Conservation (phyloP, 1,284 basidiomycete genomes). For the Taiwanofungus camphoratus region DNA sequence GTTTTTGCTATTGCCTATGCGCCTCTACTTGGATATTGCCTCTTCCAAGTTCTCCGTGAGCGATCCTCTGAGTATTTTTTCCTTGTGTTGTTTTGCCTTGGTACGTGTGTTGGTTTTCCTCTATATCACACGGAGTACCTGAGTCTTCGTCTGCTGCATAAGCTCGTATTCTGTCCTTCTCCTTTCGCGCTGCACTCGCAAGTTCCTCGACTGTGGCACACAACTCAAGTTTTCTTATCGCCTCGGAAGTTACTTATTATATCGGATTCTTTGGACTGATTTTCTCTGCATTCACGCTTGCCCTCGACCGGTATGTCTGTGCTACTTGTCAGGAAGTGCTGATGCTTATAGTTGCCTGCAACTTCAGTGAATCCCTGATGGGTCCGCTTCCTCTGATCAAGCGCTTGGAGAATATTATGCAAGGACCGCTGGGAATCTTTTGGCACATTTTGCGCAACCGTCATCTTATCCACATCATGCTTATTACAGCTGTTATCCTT, state of each 20-base stretch:
- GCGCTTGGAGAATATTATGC: slow-evolving; percentile 15
- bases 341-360: not conserved
- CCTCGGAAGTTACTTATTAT: slow-evolving; percentile 28
- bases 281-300: slow-evolving; percentile 30
- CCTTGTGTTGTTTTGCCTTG: slow-evolving; percentile 39
- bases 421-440: slow-evolving; percentile 18
- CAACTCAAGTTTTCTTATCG: slow-evolving; percentile 20
- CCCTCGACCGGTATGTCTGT: slow-evolving; percentile 26
- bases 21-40: slow-evolving; percentile 32
- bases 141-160: slow-evolving; percentile 7
- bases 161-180: slow-evolving; percentile 28
- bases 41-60: slow-evolving; percentile 31
- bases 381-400: too few species aligned
- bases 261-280: slow-evolving; percentile 32
- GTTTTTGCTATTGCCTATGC: slow-evolving; percentile 42
- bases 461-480: slow-evolving; percentile 27
- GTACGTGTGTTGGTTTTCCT: slow-evolving; percentile 27
- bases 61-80: slow-evolving; percentile 38
- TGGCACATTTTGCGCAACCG: slow-evolving; percentile 29
- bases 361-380: slow-evolving; percentile 3
- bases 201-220: slow-evolving; percentile 18
- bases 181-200: slow-evolving; percentile 28
- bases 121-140: not conserved
- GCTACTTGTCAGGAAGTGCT: slow-evolving; percentile 11
- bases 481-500: slow-evolving; percentile 31